These are phyloP conservation scores for Rhizopus delemar DNA, from an alignment of 371 early-diverging fungal genomes.

Conservation along the genomic window DNA sequence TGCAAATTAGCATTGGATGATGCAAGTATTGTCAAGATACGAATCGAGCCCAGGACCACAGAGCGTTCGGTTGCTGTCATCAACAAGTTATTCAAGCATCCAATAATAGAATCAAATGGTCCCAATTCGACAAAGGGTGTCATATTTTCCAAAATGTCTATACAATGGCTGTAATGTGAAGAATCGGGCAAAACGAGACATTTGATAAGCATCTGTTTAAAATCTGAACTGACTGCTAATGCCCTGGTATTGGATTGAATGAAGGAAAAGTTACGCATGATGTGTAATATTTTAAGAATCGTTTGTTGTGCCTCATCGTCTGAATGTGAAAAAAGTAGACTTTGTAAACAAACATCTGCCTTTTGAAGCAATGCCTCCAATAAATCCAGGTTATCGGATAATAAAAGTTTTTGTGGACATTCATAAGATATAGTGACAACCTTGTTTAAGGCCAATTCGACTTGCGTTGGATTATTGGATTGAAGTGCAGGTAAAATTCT, in stretches of 20 bases:
- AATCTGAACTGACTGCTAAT: conserved; percentile 44
- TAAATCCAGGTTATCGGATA: conserved; percentile 67
- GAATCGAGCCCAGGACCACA: conserved; percentile 63
- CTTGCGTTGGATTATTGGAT: conserved; percentile 71
- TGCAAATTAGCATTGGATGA: conserved; percentile 54
- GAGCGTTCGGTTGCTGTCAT: conserved; percentile 61
- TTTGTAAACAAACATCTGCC: conserved; percentile 56
- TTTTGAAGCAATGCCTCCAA: conserved; percentile 61
- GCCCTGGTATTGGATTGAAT: conserved; percentile 60
- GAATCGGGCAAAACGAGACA: conserved; percentile 56
- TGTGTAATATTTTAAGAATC: conserved; percentile 71
- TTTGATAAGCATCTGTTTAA: conserved; percentile 57
- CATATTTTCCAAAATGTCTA: conserved; percentile 75
- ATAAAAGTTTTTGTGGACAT: conserved; percentile 59
- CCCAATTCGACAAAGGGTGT: conserved; percentile 52
- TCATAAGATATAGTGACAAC: conserved; percentile 75
- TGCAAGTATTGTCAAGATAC: conserved; percentile 60
- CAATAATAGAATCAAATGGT: conserved; percentile 43
- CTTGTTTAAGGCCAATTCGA: conserved; percentile 86
- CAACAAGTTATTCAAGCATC: conserved; percentile 40
- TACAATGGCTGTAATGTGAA: conserved; percentile 56
- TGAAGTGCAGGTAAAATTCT: conserved; percentile 71
- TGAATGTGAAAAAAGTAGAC: conserved; percentile 13
- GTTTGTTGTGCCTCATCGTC: background rate
- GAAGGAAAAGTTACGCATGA: conserved; percentile 75